Base-by-base conservation (phyloP, 306 rosid genomes). In the Corylus heterophylla region DNA sequence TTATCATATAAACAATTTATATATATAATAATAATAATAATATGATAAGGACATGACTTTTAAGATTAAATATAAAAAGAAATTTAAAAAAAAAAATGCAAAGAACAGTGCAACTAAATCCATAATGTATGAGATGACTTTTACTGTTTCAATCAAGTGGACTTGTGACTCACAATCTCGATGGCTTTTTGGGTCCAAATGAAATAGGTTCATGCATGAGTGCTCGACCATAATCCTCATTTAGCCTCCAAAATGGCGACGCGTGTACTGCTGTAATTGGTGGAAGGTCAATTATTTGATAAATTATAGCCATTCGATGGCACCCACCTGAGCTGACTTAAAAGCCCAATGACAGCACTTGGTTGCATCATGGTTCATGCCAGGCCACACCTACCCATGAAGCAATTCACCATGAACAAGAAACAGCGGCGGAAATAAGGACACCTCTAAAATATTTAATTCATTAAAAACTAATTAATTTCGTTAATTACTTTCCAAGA, bases 281-380 rank as follows among this genome's bases (percentile, higher is more conserved):
- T 12, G 8, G 42, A 54, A 37, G 76, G 58, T 2, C 54, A 25
- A 63, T 62, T 27, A 50, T 79, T 10, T 3, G 54, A 29, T 25
- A 44, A 25, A 45, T 18, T 44, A 42, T 76, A 71, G 78, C 54
- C 76, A 22, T 66, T 75, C 25, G 81, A 70, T 20, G 62, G 64
- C 54, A 59, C 54, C 78, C 42, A 31, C 74, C 50, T 54, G 31
- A 47, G 51, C 42, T 42, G 80, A 76, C 84, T 49, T 37, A 39
- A 81, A 56, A 73, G 75, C 18, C 73, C 69, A 31, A 59, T 68
- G 74, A 56, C 27, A 2, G 58, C 63, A 50, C 85, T 69, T 48
- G 56, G 85, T 74, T 74, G 35, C 83, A 62, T 78, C 83, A 85
- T 76, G 80, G 88, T 58, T 75, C 83, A 75, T 58, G 84, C 81